These are phyloP conservation scores for Tephrocybe sp. DNA, from an alignment of 768 basidiomycete genomes.

Conservation along the genomic window DNA sequence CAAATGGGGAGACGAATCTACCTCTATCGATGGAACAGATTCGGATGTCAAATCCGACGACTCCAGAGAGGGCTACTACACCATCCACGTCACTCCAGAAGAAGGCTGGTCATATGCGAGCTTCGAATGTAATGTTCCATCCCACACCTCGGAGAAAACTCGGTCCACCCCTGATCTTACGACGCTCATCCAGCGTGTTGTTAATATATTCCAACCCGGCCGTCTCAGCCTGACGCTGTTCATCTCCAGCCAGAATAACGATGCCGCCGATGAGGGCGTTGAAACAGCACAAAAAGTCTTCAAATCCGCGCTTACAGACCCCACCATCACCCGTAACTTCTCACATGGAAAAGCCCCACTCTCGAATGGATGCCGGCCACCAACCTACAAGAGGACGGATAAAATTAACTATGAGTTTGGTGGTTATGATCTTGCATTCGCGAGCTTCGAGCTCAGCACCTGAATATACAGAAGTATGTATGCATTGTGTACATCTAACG, in stretches of 20 bases:
- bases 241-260: slow-evolving; percentile 68
- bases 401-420: slow-evolving; percentile 99
- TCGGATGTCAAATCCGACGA: slow-evolving; percentile 8
- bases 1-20: slow-evolving; percentile 50
- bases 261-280: slow-evolving; percentile 49
- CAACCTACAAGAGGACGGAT: slow-evolving; percentile 80
- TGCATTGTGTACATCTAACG: not conserved
- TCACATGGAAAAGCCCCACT: slow-evolving; percentile 4
- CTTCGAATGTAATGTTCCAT: slow-evolving; percentile 97
- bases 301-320: slow-evolving; percentile 56
- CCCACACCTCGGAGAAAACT: slow-evolving; percentile 26
- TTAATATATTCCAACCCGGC: slow-evolving; percentile 89
- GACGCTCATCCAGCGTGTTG: slow-evolving; percentile 84
- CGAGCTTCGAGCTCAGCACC: slow-evolving; percentile 64
- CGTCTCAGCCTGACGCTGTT: slow-evolving; percentile 87
- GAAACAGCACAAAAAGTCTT: slow-evolving; percentile 78
- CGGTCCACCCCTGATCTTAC: slow-evolving; percentile 67
- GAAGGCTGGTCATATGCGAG: slow-evolving; percentile 98
- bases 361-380: slow-evolving; percentile 3
- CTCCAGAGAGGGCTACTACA: slow-evolving; percentile 89
- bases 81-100: slow-evolving; percentile 98
- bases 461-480: slow-evolving; percentile 7
- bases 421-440: slow-evolving; percentile 88
- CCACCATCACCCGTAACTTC: slow-evolving; percentile 4
- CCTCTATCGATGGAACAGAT: slow-evolving; percentile 1